Base-by-base conservation (phyloP, 805 yeast genomes). In the Cyberlindnera mycetangii region DNA sequence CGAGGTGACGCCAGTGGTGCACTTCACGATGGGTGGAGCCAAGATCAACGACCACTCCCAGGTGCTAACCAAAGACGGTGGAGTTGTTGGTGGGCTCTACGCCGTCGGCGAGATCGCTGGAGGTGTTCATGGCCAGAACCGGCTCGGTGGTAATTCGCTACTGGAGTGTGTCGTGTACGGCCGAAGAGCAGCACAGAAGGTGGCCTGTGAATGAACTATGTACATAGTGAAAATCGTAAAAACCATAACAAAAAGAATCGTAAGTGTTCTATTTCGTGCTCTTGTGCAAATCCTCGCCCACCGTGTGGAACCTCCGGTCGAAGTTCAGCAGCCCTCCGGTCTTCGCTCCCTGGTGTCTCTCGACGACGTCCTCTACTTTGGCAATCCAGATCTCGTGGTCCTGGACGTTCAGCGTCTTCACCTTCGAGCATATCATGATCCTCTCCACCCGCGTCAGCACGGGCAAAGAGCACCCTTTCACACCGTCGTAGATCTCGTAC, bases 351-450 rank as follows among this genome's bases (percentile, higher is more conserved):
- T 65, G 66, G n/a, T 49, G 50, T 31, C 68, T 24, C 42, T 54
- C 57, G 11, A 75, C 51, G 3, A 85, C 76, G 32, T 84, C 84
- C 30, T 70, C 66, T 5, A 92, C 95, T 48, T 78, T 74, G 3
- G 88, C 96, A 5, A 89, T 79, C 93, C 97, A 88, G 4, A 92
- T 79, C 60, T 90, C 96, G 65, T 92, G 98, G 58, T 85, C 89
- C 48, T 85, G 89, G 1, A 89, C 83, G 10, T 61, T 61, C 40
- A 85, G 72, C 4, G 74, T 76, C 20, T 71, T 66, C 36, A 63
- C 67, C 42, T 75, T 76, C 43, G 75, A 69, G 60, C 93, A 86
- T 16, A 86, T 74, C 49, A 86, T 65, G 2, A 81, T 76, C 37
- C 79, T 66, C 50, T 83, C 89, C 27, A 80, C 73, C 19, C 75